These are phyloP conservation scores for Ilex asprella DNA, from an alignment of 257 asterid genomes.

Conservation along the genomic window DNA sequence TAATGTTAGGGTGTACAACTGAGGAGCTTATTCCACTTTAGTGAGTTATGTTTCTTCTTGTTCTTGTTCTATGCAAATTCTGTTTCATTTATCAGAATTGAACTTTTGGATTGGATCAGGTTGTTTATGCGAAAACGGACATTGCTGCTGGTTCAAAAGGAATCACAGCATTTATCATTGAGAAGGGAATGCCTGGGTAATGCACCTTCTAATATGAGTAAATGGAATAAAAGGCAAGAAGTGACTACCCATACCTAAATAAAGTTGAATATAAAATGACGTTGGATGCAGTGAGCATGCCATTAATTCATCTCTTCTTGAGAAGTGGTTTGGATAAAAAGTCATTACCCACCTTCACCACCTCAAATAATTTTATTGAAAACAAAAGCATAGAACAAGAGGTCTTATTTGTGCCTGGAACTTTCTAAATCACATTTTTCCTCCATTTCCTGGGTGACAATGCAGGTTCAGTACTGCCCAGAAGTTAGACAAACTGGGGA, in stretches of 20 bases:
- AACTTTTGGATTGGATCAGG: conserved; percentile 45
- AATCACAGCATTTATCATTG: conserved; percentile 92
- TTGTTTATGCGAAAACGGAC: conserved; percentile 94
- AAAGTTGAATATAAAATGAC: too few species aligned
- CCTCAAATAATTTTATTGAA: too few species aligned
- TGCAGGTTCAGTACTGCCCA: conserved; percentile 98
- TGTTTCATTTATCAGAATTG: conserved; percentile 1
- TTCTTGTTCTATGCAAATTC: background rate
- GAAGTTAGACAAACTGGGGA: conserved; percentile 95
- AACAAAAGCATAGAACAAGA: background rate
- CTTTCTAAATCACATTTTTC: conserved; percentile 14
- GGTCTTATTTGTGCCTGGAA: background rate
- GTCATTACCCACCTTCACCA: too few species aligned
- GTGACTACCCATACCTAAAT: too few species aligned
- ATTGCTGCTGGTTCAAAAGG: conserved; percentile 75
- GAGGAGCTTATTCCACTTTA: background rate
- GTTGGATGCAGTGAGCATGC: too few species aligned
- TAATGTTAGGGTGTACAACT: background rate
- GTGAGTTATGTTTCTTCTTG: too few species aligned
- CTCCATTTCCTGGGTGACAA: background rate
- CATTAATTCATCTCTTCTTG: too few species aligned
- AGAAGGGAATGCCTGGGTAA: conserved; percentile 96
- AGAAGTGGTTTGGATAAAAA: too few species aligned
- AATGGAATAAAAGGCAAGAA: background rate
- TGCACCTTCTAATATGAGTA: conserved; percentile 25